Evolutionary conservation across 2,329 filamentous ascomycete species (phyloP), one percentile per base, ranked within the genome.

Genomic region (Pseudophaeomoniella oleicola): DNA sequence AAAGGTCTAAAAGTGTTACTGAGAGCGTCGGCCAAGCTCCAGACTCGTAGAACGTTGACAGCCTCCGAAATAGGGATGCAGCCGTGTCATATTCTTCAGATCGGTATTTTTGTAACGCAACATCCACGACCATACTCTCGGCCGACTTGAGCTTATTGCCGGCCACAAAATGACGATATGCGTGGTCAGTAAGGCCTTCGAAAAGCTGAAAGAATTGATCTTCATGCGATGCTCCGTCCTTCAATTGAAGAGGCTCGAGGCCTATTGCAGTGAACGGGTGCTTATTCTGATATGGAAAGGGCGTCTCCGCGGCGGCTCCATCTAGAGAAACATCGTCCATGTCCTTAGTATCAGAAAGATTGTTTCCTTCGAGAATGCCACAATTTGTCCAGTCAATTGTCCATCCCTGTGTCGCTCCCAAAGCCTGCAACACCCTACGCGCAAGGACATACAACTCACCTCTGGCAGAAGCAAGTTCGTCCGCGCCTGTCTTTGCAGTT

Each of bases 371-470:
- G 30, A 62, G 53, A 17, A 63, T 46, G 16, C 52, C 57, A 5
- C 78, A 69, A 38, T 72, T 64, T 17, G 66, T 64, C 85, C 83
- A 92, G 0, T 80, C 83, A 43, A 83, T 74, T 36, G 66, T 72
- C 87, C 86, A 94, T 3, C 74, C 76, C 15, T 74, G 66, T 40
- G 73, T 72, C 49, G 72, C 75, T 2, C 83, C 87, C 33, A 85
- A 60, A 34, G 77, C 71, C 48, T 88, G 79, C 0, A 96, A 64
- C 4, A 90, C 72, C 43, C 82, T 84, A 38, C 88, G 71, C 5
- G 85, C 87, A 30, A 94, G 62, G 38, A 83, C 64, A 42, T 85
- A 80, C 2, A 96, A 67, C 50, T 94, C 85, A 4, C 84, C 88
- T 48, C 88, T 72, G 41, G 77, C 75, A 32, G 83, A 82, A 22